A percentile compares a stretch with the other conserved stretches of the same genome.
Conservation (phyloP, 2,329 filamentous ascomycete genomes). For the Pestalotiopsis sp. region DNA sequence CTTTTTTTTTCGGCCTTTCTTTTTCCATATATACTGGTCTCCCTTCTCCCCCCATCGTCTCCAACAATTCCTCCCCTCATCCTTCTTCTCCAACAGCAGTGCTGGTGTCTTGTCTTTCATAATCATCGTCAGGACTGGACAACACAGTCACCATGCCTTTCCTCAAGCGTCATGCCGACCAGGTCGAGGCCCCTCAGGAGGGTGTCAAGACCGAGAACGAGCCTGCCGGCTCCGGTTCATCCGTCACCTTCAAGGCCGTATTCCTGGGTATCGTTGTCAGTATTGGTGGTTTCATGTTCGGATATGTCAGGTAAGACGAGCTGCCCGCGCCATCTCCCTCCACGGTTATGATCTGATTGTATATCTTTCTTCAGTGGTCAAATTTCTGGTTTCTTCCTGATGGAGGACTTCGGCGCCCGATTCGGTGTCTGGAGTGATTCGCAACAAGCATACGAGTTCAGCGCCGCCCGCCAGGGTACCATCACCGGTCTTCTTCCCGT, state of each 20-base stretch:
- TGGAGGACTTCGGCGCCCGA: slow-evolving; percentile 57
- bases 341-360: neutral
- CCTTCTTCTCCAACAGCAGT: neutral
- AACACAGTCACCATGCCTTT: slow-evolving; percentile 31
- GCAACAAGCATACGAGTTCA: slow-evolving; percentile 49
- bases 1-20: neutral
- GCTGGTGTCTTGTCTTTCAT: slow-evolving; percentile 7
- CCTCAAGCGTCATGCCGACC: slow-evolving; percentile 27
- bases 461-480: slow-evolving; percentile 61
- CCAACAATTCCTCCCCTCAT: neutral
- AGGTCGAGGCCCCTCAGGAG: slow-evolving; percentile 22
- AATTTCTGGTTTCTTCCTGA: slow-evolving; percentile 63
- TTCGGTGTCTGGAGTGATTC: slow-evolving; percentile 46
- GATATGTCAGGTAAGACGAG: slow-evolving; percentile 52
- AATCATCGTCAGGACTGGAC: slow-evolving; percentile 1
- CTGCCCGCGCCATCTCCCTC: neutral
- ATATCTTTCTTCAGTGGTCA: slow-evolving; percentile 48
- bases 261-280: slow-evolving; percentile 54
- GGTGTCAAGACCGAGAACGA: slow-evolving; percentile 15
- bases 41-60: neutral
- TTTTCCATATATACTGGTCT: slow-evolving; percentile 7
- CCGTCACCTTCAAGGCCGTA: slow-evolving; percentile 39
- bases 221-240: slow-evolving; percentile 17
- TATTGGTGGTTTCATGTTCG: slow-evolving; percentile 61
- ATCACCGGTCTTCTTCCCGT: slow-evolving; percentile 66